phyloP scores from a whole-genome alignment of 1,284 basidiomycete genomes.

The Sanghuangporus sanghuang region DNA sequence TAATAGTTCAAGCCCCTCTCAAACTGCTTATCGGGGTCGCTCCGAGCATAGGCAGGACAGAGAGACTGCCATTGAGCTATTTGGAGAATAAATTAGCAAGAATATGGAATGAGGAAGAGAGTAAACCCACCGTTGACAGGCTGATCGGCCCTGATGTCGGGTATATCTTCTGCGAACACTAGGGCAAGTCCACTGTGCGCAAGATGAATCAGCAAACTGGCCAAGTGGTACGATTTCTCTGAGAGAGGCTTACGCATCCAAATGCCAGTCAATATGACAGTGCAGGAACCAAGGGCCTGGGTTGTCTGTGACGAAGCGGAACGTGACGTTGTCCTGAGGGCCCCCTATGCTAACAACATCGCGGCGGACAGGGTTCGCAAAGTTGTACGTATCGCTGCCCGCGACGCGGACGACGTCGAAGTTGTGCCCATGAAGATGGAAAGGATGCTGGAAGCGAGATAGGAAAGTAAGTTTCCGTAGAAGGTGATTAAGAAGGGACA shows the following conservation, averaged over 20 bases:
- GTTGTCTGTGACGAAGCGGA: conserved; percentile 36
- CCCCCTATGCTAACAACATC: conserved; percentile 30
- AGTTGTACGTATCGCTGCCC: conserved; percentile 25
- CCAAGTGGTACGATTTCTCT: background rate
- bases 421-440: conserved; percentile 30
- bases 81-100: background rate
- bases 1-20: background rate
- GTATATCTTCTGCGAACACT: conserved; percentile 16
- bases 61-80: conserved; percentile 13
- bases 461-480: background rate
- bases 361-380: conserved; percentile 28
- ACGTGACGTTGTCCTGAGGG: conserved; percentile 23
- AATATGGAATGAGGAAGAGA: background rate
- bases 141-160: conserved; percentile 8
- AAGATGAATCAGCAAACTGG: background rate
- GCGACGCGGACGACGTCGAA: conserved; percentile 29
- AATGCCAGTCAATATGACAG: conserved; percentile 29
- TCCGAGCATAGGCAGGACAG: conserved; percentile 11
- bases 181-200: conserved; percentile 12
- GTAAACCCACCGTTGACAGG: conserved; percentile 13
- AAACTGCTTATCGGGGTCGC: conserved; percentile 17
- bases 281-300: conserved; percentile 43
- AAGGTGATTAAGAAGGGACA: conserved; percentile 3
- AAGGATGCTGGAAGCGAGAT: conserved; percentile 22
- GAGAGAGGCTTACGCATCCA: conserved; percentile 18